Evolutionary conservation across 768 basidiomycete genomes (phyloP), one percentile per base, ranked within the genome.

Genomic region (Suillus sp.): DNA sequence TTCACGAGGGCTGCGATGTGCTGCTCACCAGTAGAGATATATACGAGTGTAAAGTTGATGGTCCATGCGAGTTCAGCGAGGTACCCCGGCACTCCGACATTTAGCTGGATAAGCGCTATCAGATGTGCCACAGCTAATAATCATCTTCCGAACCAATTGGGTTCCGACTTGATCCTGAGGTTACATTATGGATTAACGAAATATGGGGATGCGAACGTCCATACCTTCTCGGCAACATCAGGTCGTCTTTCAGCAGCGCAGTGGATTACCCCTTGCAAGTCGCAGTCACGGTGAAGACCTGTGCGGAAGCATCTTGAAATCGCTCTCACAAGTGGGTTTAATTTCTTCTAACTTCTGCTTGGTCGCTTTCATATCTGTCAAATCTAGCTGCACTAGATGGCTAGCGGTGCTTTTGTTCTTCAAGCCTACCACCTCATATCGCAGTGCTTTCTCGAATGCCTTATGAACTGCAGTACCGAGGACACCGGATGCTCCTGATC

Each of bases 181-280:
- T 60, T 66, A 61, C 65, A 62, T 51, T 11, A 30, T 16, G 35
- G 13, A n/a, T 53, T 13, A 38, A 11, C 38, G 38, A 47, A 58
- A 35, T 16, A 61, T 65, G 42, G 38, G 40, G 42, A 37, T 32
- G 40, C 27, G 40, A 30, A 48, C 3, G 43, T 38, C 73, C 83
- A 57, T 66, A 92, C 95, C 79, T 90, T 91, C 74, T 96, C 93
- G 62, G 94, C 95, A 14, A 93, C 91, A 71, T 98, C 95, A 5
- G 96, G 95, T 50, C 95, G 80, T 65, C 96, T 79, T 77, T 99
- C 96, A 2, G 96, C 96, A 16, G 96, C 96, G 70, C 95, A 97
- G 71, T 99, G 96, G 18, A 99, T 87, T 43, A 98, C 86, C 87
- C 90, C 89, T 91, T 71, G 59, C 62, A 27, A 62, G 40, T 54